Evolutionary conservation across 495 filamentous ascomycete genomes (phyloP), one percentile per base, ranked within the genome.

Genomic region (Lasiosphaeria miniovina): DNA sequence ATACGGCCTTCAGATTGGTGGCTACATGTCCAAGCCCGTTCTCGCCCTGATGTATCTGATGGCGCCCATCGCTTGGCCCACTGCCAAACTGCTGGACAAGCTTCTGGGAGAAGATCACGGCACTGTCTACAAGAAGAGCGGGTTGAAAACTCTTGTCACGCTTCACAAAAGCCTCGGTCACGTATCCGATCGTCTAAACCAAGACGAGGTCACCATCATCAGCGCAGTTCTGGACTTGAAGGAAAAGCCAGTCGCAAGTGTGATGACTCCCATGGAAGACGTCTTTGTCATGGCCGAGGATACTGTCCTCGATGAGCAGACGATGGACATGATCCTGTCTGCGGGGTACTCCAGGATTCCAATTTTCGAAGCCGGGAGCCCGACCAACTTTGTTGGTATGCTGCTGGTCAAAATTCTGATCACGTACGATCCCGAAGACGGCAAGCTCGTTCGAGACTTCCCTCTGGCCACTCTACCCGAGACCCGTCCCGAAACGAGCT

Each of bases 191-290:
- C 88, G 96, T 57, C 82, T 98, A 34, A 97, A 96, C 68, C 88
- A 96, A 61, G 94, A 98, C 68, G 94, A 98, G 75, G 94, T 98
- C 63, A 98, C 93, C 49, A 98, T 98, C 70, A 98, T 98, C 68
- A 95, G 89, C 61, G 93, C 93, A 32, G 95, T 98, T 15, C 78
- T 98, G 52, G 94, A 98, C 71, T 77, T 98, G 56, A 98, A 98
- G 71, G 93, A 94, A 64, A 98, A 98, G 73, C 80, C 94, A 0
- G 91, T 98, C 38, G 92, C 90, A 31, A 86, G 80, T 63, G 96
- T 98, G 65, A 98, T 98, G 95, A 98, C 94, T 1, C 94, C 95
- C 0, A 98, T 98, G 88, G 85, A 90, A 8, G 92, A 98, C 73
- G 92, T 96, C 38, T 98, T 96, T 66, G 91, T 88, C 60, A 91